Evolutionary conservation across 352 stramenopile species (phyloP), one percentile per base, ranked within the genome.

Genomic region (Phytophthora multivora): DNA sequence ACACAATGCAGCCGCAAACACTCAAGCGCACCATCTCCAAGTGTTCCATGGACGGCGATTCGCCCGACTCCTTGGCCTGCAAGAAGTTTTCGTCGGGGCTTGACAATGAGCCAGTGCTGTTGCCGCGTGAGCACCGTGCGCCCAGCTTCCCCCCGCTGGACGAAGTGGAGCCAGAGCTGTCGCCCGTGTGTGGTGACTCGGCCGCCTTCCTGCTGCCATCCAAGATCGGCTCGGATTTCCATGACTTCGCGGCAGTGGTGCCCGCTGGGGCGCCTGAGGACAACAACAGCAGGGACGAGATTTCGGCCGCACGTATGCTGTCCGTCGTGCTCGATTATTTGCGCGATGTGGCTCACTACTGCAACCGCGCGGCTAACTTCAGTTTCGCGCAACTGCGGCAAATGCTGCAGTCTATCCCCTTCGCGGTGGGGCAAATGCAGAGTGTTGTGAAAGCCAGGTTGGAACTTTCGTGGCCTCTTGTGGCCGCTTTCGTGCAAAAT

Each of bases 11-110:
- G 56, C 61, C 61, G 23, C 59, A 66, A 30, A 66, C 59, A 41
- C 80, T 91, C 45, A 91, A 91, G 66, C 80, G 82, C 56, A 91
- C 82, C 19, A 89, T 91, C 68, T 91, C 82, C 57, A 89, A 91
- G 69, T 91, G 80, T 53, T 79, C 75, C 23, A 80, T 91, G 66
- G 72, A 81, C 54, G 63, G 48, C 19, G 73, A 67, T 51, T 36
- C 26, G 25, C 35, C 46, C 35, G 55, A 56, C 46, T 57, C 55
- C 39, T 42, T 75, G 35, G 67, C 66, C 16, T 65, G 63, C 48
- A 90, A 89, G 56, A 81, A 82, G 46, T 60, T 87, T 4, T 79
- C 74, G 19, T 61, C 75, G 12, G 51, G 54, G 5, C 45, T 66
- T 36, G 60, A 67, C 23, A 59, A 52, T 39, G 72, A 83, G 47